A percentile compares a stretch with the other conserved stretches of the same genome.
Evolutionary conservation across 768 basidiomycete species (phyloP).

Genomic region (Pisolithus tinctorius): DNA sequence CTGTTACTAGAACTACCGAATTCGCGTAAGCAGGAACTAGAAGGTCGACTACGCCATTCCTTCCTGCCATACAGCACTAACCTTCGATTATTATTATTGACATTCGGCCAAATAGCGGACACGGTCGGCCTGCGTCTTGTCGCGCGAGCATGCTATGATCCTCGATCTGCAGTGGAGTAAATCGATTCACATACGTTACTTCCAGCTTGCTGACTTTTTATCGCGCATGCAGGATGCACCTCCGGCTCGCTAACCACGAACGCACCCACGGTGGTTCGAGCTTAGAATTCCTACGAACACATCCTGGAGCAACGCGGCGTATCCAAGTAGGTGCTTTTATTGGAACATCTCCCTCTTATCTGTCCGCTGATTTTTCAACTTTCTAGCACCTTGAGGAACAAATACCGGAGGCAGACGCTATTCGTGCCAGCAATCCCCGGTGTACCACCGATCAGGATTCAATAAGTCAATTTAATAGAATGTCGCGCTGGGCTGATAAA

Average conservation of each 20-base stretch:
- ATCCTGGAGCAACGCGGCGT: constrained; percentile 69
- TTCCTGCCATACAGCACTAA: background rate
- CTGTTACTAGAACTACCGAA: constrained; percentile 72
- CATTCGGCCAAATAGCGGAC: constrained; percentile 51
- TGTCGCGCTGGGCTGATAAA: constrained; percentile 11
- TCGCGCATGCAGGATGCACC: constrained; percentile 54
- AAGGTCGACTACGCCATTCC: constrained; percentile 41
- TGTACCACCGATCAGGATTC: constrained; percentile 39
- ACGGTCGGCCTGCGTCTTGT: constrained; percentile 76
- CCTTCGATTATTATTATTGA: background rate
- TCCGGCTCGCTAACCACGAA: constrained; percentile 56
- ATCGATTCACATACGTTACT: constrained; percentile 12
- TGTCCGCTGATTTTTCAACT: background rate
- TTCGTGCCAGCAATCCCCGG: constrained; percentile 48
- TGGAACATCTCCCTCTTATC: background rate
- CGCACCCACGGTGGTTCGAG: constrained; percentile 20
- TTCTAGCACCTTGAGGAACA: constrained; percentile 44
- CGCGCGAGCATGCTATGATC: constrained; percentile 83
- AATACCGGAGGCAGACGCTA: constrained; percentile 51
- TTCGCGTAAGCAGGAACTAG: constrained; percentile 72
- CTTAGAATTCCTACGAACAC: constrained; percentile 70
- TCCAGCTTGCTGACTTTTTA: background rate
- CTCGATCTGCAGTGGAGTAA: constrained; percentile 66
- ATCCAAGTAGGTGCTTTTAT: constrained; percentile 47
- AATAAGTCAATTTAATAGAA: constrained; percentile 17